Conservation (phyloP, 108 stramenopile genomes). For the Parmales sp. region DNA sequence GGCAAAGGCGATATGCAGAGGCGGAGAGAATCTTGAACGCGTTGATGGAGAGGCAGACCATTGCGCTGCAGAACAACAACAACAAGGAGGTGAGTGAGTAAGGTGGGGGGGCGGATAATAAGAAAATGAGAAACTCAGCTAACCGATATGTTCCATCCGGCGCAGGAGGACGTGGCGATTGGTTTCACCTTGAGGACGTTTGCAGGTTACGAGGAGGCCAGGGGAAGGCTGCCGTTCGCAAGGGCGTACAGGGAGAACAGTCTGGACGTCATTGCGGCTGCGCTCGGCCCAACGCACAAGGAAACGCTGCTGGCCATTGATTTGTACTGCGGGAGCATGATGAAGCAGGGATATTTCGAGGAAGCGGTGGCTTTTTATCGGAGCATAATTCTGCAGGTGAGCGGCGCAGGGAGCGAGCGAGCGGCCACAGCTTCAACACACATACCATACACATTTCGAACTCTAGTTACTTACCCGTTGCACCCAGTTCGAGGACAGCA, state of each 20-base stretch:
- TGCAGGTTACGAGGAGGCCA: slow-evolving; percentile 5
- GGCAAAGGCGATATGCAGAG: background rate
- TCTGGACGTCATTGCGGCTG: slow-evolving; percentile 2
- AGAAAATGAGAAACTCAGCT: too few relatives aligned
- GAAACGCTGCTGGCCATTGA: background rate
- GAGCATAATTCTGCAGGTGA: background rate
- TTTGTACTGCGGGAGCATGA: background rate
- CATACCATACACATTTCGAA: too few relatives aligned
- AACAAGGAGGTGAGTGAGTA: too few relatives aligned
- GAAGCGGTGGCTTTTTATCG: background rate
- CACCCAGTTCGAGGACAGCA: slow-evolving; percentile 14
- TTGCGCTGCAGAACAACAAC: background rate
- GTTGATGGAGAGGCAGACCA: background rate
- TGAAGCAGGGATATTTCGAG: background rate
- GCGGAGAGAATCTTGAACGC: background rate
- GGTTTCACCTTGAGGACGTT: slow-evolving; percentile 2
- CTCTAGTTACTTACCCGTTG: too few relatives aligned
- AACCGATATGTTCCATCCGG: too few relatives aligned
- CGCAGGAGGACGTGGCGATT: background rate
- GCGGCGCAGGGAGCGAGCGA: too few relatives aligned
- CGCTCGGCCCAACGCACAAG: slow-evolving; percentile 6
- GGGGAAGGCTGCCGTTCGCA: background rate
- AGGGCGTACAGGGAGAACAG: background rate
- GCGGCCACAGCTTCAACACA: too few relatives aligned
- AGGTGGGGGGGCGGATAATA: too few relatives aligned